Conservation (phyloP, 257 asterid genomes). For the Lycium ferocissimum region DNA sequence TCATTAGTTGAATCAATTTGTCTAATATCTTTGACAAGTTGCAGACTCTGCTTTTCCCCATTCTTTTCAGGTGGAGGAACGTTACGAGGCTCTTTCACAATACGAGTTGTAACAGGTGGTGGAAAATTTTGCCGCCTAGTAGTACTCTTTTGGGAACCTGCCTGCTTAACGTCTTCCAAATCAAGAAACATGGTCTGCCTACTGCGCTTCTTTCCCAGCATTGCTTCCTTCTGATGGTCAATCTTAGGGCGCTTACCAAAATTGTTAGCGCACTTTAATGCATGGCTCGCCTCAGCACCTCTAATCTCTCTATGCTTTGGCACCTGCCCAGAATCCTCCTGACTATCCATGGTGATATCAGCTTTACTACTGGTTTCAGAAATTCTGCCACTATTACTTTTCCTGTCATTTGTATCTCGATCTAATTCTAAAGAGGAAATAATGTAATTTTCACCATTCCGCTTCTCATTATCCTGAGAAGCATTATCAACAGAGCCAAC, state of each 20-base stretch:
- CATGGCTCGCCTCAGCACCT: slow-evolving; percentile 86
- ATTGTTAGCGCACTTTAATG: slow-evolving; percentile 66
- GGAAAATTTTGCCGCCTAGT: slow-evolving; percentile 89
- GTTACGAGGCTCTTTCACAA: slow-evolving; percentile 70
- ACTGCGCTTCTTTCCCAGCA: slow-evolving; percentile 94
- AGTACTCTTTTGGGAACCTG: slow-evolving; percentile 69
- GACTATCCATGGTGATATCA: slow-evolving; percentile 52
- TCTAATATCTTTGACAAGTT: slow-evolving; percentile 55
- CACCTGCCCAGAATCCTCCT: slow-evolving; percentile 65
- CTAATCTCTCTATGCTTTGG: slow-evolving; percentile 74
- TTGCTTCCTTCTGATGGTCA: slow-evolving; percentile 90
- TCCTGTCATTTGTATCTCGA: slow-evolving; percentile 65
- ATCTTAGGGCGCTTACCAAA: slow-evolving; percentile 84
- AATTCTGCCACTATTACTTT: slow-evolving; percentile 43
- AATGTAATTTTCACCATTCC: slow-evolving; percentile 56
- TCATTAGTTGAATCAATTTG: slow-evolving; percentile 66
- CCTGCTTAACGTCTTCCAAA: slow-evolving; percentile 93
- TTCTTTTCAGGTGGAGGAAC: slow-evolving; percentile 53
- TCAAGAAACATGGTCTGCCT: slow-evolving; percentile 96
- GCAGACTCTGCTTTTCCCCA: slow-evolving; percentile 75
- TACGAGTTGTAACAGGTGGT: slow-evolving; percentile 71
- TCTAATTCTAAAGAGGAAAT: slow-evolving; percentile 44
- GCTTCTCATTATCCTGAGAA: slow-evolving; percentile 46
- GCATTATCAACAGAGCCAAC: slow-evolving; percentile 43
- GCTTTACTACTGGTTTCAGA: slow-evolving; percentile 42